Conservation (phyloP, 2,329 filamentous ascomycete species). For the Incumbomyces lentus region DNA sequence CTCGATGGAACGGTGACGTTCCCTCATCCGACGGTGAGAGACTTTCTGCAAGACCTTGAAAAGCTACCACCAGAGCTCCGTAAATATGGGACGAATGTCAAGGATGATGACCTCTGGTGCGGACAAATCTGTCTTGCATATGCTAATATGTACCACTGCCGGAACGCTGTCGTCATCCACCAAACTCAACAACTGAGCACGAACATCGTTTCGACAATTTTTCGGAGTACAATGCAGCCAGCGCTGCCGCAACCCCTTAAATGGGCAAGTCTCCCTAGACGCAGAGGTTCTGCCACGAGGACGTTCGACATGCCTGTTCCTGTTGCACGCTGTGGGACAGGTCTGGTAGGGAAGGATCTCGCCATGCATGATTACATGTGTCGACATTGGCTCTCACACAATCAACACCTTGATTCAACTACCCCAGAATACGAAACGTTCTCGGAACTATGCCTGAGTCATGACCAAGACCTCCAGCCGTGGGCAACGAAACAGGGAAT, state of each 20-base stretch:
- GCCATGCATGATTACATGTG: not conserved
- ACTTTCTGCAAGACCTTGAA: not conserved
- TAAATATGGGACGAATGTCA: not conserved
- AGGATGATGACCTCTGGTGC: not conserved
- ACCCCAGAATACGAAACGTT: not conserved
- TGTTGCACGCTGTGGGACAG: not conserved
- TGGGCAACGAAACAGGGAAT: not conserved
- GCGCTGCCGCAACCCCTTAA: not conserved
- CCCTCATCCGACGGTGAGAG: constrained; percentile 1
- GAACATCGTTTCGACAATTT: not conserved
- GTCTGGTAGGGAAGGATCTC: not conserved
- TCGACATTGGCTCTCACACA: not conserved
- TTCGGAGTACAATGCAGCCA: not conserved
- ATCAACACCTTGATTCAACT: not conserved
- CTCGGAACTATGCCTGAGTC: not conserved
- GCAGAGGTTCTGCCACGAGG: not conserved
- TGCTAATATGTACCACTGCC: not conserved
- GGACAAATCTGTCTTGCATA: not conserved
- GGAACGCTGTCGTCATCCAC: not conserved
- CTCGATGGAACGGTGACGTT: not conserved
- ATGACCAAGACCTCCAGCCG: not conserved
- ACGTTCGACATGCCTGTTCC: not conserved
- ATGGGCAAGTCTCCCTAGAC: not conserved
- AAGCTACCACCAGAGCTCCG: not conserved
- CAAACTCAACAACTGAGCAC: not conserved